phyloP scores from a whole-genome alignment of 768 basidiomycete genomes.

The Grammothele lineata region DNA sequence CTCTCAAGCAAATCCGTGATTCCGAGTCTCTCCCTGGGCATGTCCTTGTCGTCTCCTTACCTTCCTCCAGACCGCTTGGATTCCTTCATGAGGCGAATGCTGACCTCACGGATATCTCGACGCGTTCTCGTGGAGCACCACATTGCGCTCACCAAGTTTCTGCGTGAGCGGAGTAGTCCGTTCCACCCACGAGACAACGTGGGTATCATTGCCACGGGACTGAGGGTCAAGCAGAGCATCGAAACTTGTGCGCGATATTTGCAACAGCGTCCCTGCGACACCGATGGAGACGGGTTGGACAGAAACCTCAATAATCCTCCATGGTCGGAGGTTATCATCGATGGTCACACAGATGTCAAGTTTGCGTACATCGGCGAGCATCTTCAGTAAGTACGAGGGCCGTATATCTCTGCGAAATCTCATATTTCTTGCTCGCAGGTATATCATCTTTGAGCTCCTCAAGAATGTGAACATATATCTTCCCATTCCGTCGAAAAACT shows the following conservation, averaged over 20 bases:
- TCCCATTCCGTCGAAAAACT: no score
- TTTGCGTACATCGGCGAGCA: constrained; percentile 88
- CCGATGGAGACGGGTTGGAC: constrained; percentile 3
- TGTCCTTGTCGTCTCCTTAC: constrained; percentile 80
- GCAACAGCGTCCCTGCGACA: constrained; percentile 29
- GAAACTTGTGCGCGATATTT: constrained; percentile 63
- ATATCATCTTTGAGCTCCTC: constrained; percentile 84
- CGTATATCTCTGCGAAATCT: no score
- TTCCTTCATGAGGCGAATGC: constrained; percentile 87
- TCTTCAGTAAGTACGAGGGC: constrained; percentile 51
- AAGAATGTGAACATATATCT: constrained; percentile 71
- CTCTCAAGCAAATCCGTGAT: constrained; percentile 65
- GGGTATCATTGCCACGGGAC: constrained; percentile 78
- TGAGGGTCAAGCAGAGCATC: constrained; percentile 67
- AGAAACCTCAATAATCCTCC: constrained; percentile 25
- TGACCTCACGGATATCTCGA: constrained; percentile 84
- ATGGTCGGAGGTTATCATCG: constrained; percentile 66
- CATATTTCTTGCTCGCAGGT: constrained; percentile 37
- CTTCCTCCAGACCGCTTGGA: constrained; percentile 77
- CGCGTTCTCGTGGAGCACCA: constrained; percentile 90
- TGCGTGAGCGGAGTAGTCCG: constrained; percentile 20
- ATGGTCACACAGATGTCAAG: constrained; percentile 64
- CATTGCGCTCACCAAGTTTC: constrained; percentile 68
- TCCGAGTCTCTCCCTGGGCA: constrained; percentile 75
- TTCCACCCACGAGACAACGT: constrained; percentile 43